These are phyloP conservation scores for Cicer chorassanicum DNA, from an alignment of 306 rosid genomes.

Conservation along the genomic window DNA sequence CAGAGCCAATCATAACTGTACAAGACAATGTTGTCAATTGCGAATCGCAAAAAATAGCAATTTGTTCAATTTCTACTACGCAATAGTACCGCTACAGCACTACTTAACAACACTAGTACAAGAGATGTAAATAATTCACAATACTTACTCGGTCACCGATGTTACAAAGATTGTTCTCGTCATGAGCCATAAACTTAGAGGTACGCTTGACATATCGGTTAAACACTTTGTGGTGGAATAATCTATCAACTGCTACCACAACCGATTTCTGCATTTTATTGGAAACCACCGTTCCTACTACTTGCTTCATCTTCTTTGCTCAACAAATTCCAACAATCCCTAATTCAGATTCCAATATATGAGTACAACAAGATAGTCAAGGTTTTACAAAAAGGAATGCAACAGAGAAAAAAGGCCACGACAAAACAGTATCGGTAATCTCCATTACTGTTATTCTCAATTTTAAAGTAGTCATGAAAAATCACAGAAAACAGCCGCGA, in stretches of 20 bases:
- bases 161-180: conserved; percentile 68
- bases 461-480: too few relatives aligned
- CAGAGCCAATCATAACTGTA: neutral
- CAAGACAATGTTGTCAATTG: neutral
- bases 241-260: conserved; percentile 88
- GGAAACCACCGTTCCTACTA: conserved; percentile 87
- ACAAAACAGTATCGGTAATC: too few relatives aligned
- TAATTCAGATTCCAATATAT: conserved; percentile 32
- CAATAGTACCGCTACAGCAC: neutral
- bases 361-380: neutral
- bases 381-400: too few relatives aligned
- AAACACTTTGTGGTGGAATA: conserved; percentile 68
- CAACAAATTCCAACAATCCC: conserved; percentile 30
- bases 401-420: too few relatives aligned
- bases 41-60: neutral
- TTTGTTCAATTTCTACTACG: neutral
- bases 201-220: conserved; percentile 87
- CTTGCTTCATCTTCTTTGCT: conserved; percentile 71
- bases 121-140: conserved; percentile 1
- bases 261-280: conserved; percentile 98
- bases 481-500: too few relatives aligned
- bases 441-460: too few relatives aligned
- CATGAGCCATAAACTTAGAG: conserved; percentile 95
- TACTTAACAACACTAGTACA: neutral
- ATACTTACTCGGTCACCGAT: conserved; percentile 74